These are phyloP conservation scores for Hypomontagnella monticulosa DNA, from an alignment of 495 filamentous ascomycete species.

Conservation along the genomic window DNA sequence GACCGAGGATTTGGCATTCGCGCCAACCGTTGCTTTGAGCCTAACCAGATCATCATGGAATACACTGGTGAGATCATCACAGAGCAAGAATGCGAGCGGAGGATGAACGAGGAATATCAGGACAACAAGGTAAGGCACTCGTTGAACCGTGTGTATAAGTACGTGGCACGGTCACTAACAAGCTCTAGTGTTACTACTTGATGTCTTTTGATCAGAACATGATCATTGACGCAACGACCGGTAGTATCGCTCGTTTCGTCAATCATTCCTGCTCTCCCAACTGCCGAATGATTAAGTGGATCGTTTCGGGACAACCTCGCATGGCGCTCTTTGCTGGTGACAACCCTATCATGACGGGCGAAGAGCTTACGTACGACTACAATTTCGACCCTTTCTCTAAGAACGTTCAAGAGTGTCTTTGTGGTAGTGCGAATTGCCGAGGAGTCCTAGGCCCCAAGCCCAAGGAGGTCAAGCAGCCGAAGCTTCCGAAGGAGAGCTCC, in stretches of 20 bases:
- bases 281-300: constrained; percentile 97
- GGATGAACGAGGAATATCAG: constrained; percentile 92
- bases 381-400: constrained; percentile 95
- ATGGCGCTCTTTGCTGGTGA: constrained; percentile 98
- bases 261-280: constrained; percentile 99
- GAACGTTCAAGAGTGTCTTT: constrained; percentile 85
- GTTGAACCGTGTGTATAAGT: neutral
- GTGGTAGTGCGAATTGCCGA: constrained; percentile 78
- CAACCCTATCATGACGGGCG: constrained; percentile 86
- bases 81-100: constrained; percentile 87
- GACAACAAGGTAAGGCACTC: constrained; percentile 78
- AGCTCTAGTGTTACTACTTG: constrained; percentile 85
- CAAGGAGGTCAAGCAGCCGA: constrained; percentile 62
- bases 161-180: constrained; percentile 31
- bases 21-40: constrained; percentile 84
- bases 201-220: constrained; percentile 99
- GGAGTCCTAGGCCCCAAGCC: constrained; percentile 80
- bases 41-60: constrained; percentile 96
- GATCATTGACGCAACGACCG: constrained; percentile 97
- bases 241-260: constrained; percentile 95
- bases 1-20: constrained; percentile 93
- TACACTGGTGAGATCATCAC: constrained; percentile 98
- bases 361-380: constrained; percentile 99
- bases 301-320: constrained; percentile 90
- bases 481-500: constrained; percentile 44